Base-by-base conservation (phyloP, 2,329 filamentous ascomycete genomes). In the Fusarium sp. region DNA sequence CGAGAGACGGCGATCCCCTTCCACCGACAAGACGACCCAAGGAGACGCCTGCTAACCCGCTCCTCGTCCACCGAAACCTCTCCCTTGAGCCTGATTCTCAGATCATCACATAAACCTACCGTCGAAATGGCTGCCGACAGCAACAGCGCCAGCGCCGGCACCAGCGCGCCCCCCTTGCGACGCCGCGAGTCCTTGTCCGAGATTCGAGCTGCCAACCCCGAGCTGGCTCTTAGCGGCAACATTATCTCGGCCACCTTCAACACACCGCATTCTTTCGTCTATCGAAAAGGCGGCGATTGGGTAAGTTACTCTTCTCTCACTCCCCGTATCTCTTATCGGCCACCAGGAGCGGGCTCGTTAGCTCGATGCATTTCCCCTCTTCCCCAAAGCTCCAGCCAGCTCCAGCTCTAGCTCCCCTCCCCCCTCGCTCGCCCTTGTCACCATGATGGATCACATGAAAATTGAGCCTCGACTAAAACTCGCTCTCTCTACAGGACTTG, bases 181-280 rank as follows among this genome's bases (percentile, higher is more conserved):
- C 83, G 82, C 57, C 84, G 84, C 66, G 85, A 90, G 76, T 89
- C 88, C 38, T 81, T 91, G 63, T 84, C 86, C 29, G 88, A 91
- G 62, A 86, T 91, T 71, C 86, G 87, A 76, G 84, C 86, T 65
- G 86, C 86, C 65, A 88, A 90, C 74, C 90, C 90, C 10, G 86
- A 89, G 69, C 81, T 92, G 52, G 84, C 85, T 33, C 84, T 92
- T 60, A 91, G 86, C 71, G 91, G 91, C n/a, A 91, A 90, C 80
- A 88, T 92, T 75, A 91, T 92, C 74, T 92, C 91, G 3, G 90
- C 88, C 22, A 91, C 90, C 20, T 92, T 92, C 76, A 91, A 88
- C 70, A 88, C 91, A 70, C 90, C 91, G 29, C 86, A 92, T 77
- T 85, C 88, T 33, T 80, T 92, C 66, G 87, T 87, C 69, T 91